Evolutionary conservation across 768 basidiomycete genomes (phyloP), one percentile per base, ranked within the genome.

Genomic region (Galerina marginata): DNA sequence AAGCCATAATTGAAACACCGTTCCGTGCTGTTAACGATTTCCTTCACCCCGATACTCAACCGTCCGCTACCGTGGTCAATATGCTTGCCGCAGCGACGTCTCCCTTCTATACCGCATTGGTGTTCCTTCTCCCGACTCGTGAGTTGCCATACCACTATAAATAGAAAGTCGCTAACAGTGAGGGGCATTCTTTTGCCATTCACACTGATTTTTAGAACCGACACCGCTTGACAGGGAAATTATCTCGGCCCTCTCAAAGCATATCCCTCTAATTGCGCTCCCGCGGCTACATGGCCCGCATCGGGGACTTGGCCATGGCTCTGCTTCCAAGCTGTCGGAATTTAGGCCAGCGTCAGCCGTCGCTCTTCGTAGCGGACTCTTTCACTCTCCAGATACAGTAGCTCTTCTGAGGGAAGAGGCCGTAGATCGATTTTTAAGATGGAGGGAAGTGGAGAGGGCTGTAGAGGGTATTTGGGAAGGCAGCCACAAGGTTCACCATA

Each of bases 381-480:
- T 91, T 72, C 84, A 80, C 61, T 83, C 86, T 1, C 88, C 89
- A 0, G 87, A 86, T 59, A 87, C 81, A 0, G 77, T 90, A 10
- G 76, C 80, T 1, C 68, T 77, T 1, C 76, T 91, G 33, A 83
- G 90, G 37, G 75, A 72, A 15, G 90, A 91, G 71, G 89, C 88
- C 0, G 80, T 85, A 0, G 87, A 90, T 58, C 82, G 90, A 16
- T 91, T 90, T 71, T 70, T 90, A 57, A 82, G 83, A 33, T 91
- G 90, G 90, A 77, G 88, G 36, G 90, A 90, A 69, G 83, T 91
- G 26, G 86, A 89, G 62, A 78, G 81, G 16, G 83, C 82, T 10
- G 82, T 84, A 6, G 78, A 80, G 59, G 74, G 74, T 38, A 77
- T 86, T 29, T 60, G 56, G 55, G 36, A 62, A 1, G 58, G 43